Conservation (phyloP, 192 early-diverging fungal genomes). For the Geranomyces michiganensis region DNA sequence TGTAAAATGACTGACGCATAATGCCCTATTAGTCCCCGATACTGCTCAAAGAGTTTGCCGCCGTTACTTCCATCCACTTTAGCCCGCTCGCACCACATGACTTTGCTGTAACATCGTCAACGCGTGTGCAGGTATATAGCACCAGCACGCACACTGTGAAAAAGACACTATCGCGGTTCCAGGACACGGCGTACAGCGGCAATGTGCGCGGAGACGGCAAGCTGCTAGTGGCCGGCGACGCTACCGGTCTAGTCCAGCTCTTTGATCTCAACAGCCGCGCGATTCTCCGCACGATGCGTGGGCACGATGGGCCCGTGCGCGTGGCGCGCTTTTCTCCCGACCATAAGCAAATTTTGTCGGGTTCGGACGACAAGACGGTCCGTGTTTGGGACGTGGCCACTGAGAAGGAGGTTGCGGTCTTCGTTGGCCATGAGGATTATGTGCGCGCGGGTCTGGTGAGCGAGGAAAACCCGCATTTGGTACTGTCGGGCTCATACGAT, state of each 20-base stretch:
- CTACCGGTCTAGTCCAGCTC: constrained; percentile 79
- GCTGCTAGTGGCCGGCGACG: constrained; percentile 92
- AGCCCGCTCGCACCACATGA: constrained; percentile 79
- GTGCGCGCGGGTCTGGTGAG: constrained; percentile 77
- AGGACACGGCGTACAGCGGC: constrained; percentile 81
- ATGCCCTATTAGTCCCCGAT: constrained; percentile 70
- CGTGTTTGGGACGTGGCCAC: constrained; percentile 93
- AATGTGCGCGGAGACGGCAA: constrained; percentile 84
- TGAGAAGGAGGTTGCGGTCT: constrained; percentile 66
- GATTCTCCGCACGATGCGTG: constrained; percentile 62
- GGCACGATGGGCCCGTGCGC: constrained; percentile 74
- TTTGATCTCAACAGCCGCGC: constrained; percentile 58
- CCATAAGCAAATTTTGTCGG: constrained; percentile 81
- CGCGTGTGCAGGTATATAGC: constrained; percentile 91
- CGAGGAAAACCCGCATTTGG: constrained; percentile 75
- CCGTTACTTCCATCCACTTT: constrained; percentile 82
- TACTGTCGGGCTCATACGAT: constrained; percentile 91
- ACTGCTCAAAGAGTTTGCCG: constrained; percentile 84
- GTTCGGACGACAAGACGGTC: constrained; percentile 91
- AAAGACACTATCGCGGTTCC: constrained; percentile 92
- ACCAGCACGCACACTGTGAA: constrained; percentile 80
- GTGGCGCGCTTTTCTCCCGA: constrained; percentile 79
- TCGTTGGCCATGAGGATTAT: constrained; percentile 89
- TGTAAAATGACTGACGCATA: no score
- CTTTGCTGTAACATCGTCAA: constrained; percentile 87